phyloP scores from a whole-genome alignment of 805 yeast genomes.

The Candida morakotiae region DNA sequence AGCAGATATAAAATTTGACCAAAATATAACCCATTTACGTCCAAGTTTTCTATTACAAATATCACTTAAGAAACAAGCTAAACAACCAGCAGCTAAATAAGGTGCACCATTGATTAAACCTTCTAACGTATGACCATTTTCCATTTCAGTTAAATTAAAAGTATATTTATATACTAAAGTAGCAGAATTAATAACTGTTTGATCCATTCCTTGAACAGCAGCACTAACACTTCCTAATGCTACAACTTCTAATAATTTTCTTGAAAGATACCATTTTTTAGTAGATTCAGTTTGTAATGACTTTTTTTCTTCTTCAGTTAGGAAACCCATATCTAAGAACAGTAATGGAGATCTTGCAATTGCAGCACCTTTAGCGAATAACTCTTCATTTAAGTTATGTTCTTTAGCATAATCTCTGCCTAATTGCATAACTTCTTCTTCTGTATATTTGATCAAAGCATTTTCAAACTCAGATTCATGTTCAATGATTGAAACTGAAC shows the following conservation, averaged over 20 bases:
- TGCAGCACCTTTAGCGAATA: constrained; percentile 59
- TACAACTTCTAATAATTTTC: constrained; percentile 47
- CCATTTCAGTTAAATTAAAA: constrained; percentile 42
- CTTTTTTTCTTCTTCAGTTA: constrained; percentile 38
- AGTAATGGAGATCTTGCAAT: constrained; percentile 48
- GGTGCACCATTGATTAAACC: constrained; percentile 65
- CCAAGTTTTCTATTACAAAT: constrained; percentile 49
- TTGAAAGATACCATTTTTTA: constrained; percentile 42
- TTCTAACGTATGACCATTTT: constrained; percentile 50
- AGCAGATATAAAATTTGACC: constrained; percentile 56
- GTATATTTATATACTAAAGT: constrained; percentile 49
- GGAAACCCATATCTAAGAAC: constrained; percentile 53
- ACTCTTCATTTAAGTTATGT: constrained; percentile 51
- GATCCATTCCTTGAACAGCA: constrained; percentile 75
- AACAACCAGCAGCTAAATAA: constrained; percentile 44
- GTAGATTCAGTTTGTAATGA: constrained; percentile 47
- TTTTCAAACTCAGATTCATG: constrained; percentile 31
- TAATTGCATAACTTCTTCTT: constrained; percentile 63
- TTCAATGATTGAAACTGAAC: constrained; percentile 11
- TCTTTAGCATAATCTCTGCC: constrained; percentile 61
- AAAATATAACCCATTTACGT: constrained; percentile 56
- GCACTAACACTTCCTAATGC: constrained; percentile 64
- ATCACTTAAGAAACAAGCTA: constrained; percentile 63
- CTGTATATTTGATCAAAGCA: constrained; percentile 52
- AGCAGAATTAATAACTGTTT: constrained; percentile 58